Percentiles rank a stretch among this genome's conserved stretches.
phyloP scores from a whole-genome alignment of 1,139 yeast genomes.

The Sugiyamaella castrensis region DNA sequence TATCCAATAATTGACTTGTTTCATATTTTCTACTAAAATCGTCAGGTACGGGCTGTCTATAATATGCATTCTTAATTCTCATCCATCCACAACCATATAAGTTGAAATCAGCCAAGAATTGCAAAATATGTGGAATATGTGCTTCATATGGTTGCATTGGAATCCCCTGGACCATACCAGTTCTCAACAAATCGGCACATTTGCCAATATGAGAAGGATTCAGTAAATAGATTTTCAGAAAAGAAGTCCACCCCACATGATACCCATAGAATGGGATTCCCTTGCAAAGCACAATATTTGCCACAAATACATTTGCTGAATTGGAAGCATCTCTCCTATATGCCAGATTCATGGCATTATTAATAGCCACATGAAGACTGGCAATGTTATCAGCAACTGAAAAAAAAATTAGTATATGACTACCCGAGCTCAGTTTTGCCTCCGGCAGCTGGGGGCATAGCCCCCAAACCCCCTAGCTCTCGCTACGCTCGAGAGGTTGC shows the following conservation, averaged over 20 bases:
- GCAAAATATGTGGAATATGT: conserved; percentile 73
- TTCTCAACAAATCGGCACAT: conserved; percentile 58
- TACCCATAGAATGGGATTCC: conserved; percentile 86
- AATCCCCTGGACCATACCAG: conserved; percentile 44
- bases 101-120: conserved; percentile 79
- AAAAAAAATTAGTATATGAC: background rate
- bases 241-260: conserved; percentile 58
- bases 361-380: conserved; percentile 29
- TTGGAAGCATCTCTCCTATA: conserved; percentile 30
- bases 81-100: conserved; percentile 84
- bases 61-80: conserved; percentile 32
- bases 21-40: conserved; percentile 14
- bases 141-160: conserved; percentile 61
- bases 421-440: background rate
- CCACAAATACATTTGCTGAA: conserved; percentile 49
- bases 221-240: conserved; percentile 64
- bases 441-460: conserved; percentile 10
- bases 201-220: conserved; percentile 61
- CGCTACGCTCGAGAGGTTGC: background rate
- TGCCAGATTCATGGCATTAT: conserved; percentile 31
- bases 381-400: conserved; percentile 26
- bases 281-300: conserved; percentile 64
- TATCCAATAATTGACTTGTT: conserved; percentile 14
- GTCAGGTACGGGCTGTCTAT: conserved; percentile 21
- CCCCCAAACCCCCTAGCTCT: conserved; percentile 1